Evolutionary conservation across 2,329 filamentous ascomycete genomes (phyloP), one percentile per base, ranked within the genome.

Genomic region (Phoma sp.): DNA sequence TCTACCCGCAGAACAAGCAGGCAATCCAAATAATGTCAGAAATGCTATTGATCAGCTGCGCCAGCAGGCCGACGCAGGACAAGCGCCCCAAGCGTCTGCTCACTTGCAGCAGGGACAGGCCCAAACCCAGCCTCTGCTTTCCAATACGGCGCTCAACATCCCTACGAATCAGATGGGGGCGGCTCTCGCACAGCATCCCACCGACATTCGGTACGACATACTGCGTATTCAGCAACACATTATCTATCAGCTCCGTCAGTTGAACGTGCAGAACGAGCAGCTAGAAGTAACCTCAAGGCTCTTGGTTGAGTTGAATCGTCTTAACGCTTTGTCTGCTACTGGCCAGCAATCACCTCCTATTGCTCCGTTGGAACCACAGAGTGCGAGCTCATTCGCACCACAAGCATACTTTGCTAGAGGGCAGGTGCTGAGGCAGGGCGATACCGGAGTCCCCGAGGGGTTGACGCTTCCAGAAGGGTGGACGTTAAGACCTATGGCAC

Each of bases 151-250:
- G 8, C 22, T 48, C n/a, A 60, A 46, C 31, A 25, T 63, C 13
- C 57, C 58, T 7, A 45, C 39, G 2, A 55, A 61, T 24, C 60
- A 63, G 17, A 45, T 68, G 19, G 58, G 65, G 21, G 65, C 61
- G 7, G 63, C 66, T 31, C 43, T 65, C 29, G 61, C 63, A 32
- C 65, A 69, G 24, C 68, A 74, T 35, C 71, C 71, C 13, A 60
- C 64, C 19, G 72, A 74, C 43, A 67, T 75, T 21, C 73, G 74
- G 39, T 65, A 67, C 4, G 72, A 75, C 41, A 74, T 75, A 19
- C 38, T 75, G 39, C 70, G 73, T 17, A 61, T 74, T 13, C 73
- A 75, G 51, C 69, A 74, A 15, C 74, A 74, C 45, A 75, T 75
- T 33, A 67, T 74, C 21, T 61, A 73, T 22, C 73, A 72, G n/a